Base-by-base conservation (phyloP, 495 filamentous ascomycete species). In the Aspergillus ostianus region DNA sequence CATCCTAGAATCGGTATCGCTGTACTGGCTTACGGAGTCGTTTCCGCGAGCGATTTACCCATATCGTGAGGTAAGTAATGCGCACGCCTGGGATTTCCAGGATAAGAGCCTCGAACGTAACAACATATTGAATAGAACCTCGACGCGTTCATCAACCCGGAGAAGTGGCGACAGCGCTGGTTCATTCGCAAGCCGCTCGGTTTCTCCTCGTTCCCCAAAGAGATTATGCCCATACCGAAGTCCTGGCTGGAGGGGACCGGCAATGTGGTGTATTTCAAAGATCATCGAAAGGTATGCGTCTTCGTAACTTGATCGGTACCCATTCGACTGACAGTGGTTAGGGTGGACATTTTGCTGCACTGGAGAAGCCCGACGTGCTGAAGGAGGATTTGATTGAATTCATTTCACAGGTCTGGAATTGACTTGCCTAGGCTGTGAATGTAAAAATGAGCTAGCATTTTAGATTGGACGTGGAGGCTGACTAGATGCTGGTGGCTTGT, bases 11-110 rank as follows among this genome's bases (percentile, higher is more conserved):
- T 69, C 75, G 2, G 74, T 87, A 20, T 82, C 78, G 2, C 67
- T 89, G 19, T 91, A 87, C 69, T 90, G 87, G 88, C 77, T 89
- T 27, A 88, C 85, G 0, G 74, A 85, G 6, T 79, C 80, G 3
- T 84, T 84, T 50, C 77, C 82, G 8, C 74, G 80, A 6, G 72
- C 77, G 2, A 81, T 90, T 45, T 90, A 86, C 66, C 76, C 72
- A 0, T 87, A 84, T 67, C 80, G 79, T 15, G 64, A 72, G 66
- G 69, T 81, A 52, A 6, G 47, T 67, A 15, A 60, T 61, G n/a
- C 18, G 23, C 2, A 26, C 2, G 23, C 2, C 4, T 26, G 23
- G 23, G 23, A 4, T 2, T 26, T 26, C 23, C 23, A 26, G 23
- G 23, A 26, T 26, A 26, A 4, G 23, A 2, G 4, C 23, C 23